Base-by-base conservation (phyloP, 1,284 basidiomycete genomes). In the Filobasidium uniguttulatum region DNA sequence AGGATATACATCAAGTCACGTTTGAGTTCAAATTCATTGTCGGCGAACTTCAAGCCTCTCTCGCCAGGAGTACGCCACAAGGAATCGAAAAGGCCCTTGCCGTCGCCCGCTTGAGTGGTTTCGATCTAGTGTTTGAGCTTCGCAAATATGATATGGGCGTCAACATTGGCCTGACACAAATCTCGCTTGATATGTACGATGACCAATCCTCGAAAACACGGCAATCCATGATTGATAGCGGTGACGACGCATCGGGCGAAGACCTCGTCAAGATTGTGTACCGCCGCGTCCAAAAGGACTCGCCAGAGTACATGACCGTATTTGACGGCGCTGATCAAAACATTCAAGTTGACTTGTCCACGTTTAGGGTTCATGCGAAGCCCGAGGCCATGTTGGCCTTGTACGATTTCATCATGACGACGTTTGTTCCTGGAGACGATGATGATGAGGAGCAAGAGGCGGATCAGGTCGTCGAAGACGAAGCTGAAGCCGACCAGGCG, bases 351-450 rank as follows among this genome's bases (percentile, higher is more conserved):
- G 81, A 82, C 59, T 75, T 99, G 38, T 94, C 93, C 3, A 97
- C 94, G 0, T 83, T 99, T 69, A 78, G 91, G 55, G 81, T 98
- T 67, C 80, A 82, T 54, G 81, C 87, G 1, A 85, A 85, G 3
- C 89, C 94, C 1, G 88, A 90, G 62, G 91, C 93, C 17, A 83
- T 98, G 41, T 73, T 99, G 35, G 77, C 82, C 2, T 71, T 98
- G 9, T 98, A 97, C 68, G 90, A 98, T 70, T 97, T 96, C 72
- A 82, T 99, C 68, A 94, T 99, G 84, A 85, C 86, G 5, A 94
- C 91, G 0, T 96, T 96, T 66, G 84, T 88, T 14, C 78, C 83
- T 6, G 50, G 20, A 22, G 48, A 55, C 19, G 57, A 57, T n/a
- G 47, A 48, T 26, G 51, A 55, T 51, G 51, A 38, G 29, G 48